Base-by-base conservation (phyloP, 176 grass and related monocot species). In the Hordeum marinum region DNA sequence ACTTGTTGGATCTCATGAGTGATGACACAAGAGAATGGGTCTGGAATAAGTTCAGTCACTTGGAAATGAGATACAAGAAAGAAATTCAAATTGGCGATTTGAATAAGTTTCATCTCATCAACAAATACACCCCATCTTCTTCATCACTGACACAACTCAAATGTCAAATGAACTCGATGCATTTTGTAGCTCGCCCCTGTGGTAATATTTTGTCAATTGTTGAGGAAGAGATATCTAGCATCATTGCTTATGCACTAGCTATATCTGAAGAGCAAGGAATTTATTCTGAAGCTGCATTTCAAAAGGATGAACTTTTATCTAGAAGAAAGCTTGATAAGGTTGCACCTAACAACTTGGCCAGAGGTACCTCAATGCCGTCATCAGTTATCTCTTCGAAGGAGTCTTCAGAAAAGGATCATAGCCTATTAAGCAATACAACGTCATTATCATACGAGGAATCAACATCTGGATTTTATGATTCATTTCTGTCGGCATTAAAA, bases 171-270 rank as follows among this genome's bases (percentile, higher is more conserved):
- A 63, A 87, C 65, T 55, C 72, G 68, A 78, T 84, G 18, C 81
- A 90, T 60, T 98, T 94, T 92, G 65, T 78, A 43, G 84, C 90
- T 86, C 89, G 93, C n/a, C 86, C 69, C 26, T 69, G 89, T 83
- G 93, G 91, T 66, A 89, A 89, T 79, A 78, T 94, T 35, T 67
- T 94, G 42, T 95, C 88, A 63, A 75, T 90, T 67, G 79, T 70
- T 7, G 91, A 94, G 86, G 86, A 94, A 90, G 93, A 94, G 68
- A 68, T 92, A 55, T 98, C 93, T 72, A 98, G 96, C 43, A 85
- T 95, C 32, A 94, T 98, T 85, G 91, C 89, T 76, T 91, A 88
- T 81, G 89, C 89, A 37, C 82, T 95, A 71, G 80, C 84, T 43
- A 83, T 90, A 83, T 92, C 87, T 32, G 96, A 98, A 86, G 83